A percentile compares a stretch with the other conserved stretches of the same genome.
phyloP scores from a whole-genome alignment of 768 basidiomycete genomes.

The Phlebiopsis gigantea region DNA sequence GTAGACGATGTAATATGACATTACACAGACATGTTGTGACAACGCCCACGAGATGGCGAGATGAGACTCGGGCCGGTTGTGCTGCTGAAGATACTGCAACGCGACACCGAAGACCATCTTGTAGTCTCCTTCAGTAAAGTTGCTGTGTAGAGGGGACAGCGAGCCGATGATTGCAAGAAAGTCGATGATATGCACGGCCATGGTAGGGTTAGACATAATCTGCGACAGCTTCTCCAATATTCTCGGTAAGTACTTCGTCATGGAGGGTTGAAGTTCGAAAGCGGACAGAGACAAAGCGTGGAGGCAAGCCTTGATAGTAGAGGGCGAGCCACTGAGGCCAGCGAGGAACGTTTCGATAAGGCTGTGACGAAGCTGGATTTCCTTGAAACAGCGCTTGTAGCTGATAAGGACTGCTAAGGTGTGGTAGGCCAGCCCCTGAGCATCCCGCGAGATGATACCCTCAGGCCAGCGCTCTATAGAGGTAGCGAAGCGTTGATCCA shows the following conservation, averaged over 20 bases:
- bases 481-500: conserved; percentile 50
- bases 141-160: conserved; percentile 71
- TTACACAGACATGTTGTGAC: conserved; percentile 84
- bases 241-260: conserved; percentile 71
- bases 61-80: conserved; percentile 60
- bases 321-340: conserved; percentile 63
- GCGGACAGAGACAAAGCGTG: conserved; percentile 85
- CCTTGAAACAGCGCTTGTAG: conserved; percentile 71
- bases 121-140: conserved; percentile 87
- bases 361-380: conserved; percentile 54
- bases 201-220: conserved; percentile 90
- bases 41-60: conserved; percentile 76
- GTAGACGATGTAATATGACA: conserved; percentile 89
- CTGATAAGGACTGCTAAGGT: conserved; percentile 84
- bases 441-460: conserved; percentile 68
- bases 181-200: conserved; percentile 95
- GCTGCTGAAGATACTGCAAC: conserved; percentile 87
- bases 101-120: conserved; percentile 94
- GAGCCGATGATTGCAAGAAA: conserved; percentile 87
- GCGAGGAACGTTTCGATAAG: conserved; percentile 70
- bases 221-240: conserved; percentile 86
- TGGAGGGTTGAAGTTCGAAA: conserved; percentile 79
- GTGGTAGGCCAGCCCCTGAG: conserved; percentile 84
- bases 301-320: conserved; percentile 83
- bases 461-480: conserved; percentile 54